A percentile compares a stretch with the other conserved stretches of the same genome.
Conservation (phyloP, 345 rosid species). For the Arabidopsis thaliana region TAIR10.1 NC_003074.8:225001-225500, state of each 20-base stretch:
- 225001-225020: constrained; percentile 57
- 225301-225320: constrained; percentile 58
- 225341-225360: constrained; percentile 42
- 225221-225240: constrained; percentile 48
- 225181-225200: constrained; percentile 56
- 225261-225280: constrained; percentile 57
- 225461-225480: constrained; percentile 56
- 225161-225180: constrained; percentile 49
- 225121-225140: constrained; percentile 63
- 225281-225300: constrained; percentile 46
- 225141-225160: constrained; percentile 52
- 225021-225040: constrained; percentile 50
- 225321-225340: constrained; percentile 60
- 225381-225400: constrained; percentile 46
- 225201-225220: constrained; percentile 59
- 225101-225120: constrained; percentile 65
- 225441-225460: constrained; percentile 55
- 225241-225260: constrained; percentile 45
- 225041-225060: constrained; percentile 45
- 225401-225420: constrained; percentile 54
- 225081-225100: constrained; percentile 51
- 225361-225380: constrained; percentile 43
- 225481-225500: constrained; percentile 18
- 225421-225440: constrained; percentile 54
- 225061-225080: constrained; percentile 53